phyloP scores from a whole-genome alignment of 768 basidiomycete species.

The Amanita rimosa region DNA sequence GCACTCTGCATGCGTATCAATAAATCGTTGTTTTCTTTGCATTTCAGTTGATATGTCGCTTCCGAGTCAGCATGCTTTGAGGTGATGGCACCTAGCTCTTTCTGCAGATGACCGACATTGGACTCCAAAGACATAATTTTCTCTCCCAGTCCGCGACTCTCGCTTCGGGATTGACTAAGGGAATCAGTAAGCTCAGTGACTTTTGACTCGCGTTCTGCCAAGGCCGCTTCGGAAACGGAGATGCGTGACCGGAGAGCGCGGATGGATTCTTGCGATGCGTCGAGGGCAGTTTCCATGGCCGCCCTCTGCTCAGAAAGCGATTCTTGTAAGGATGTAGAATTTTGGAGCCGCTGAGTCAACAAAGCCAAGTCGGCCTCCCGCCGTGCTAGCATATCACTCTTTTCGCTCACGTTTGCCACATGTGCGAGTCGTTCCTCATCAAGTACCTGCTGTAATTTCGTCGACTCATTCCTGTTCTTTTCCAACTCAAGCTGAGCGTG shows the following conservation, averaged over 20 bases:
- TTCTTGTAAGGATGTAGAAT: not conserved
- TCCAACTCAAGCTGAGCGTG: not conserved
- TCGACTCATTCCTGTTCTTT: not conserved
- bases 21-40: not conserved
- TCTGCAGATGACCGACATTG: not conserved
- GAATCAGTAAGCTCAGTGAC: conserved; percentile 4
- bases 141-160: not conserved
- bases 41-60: not conserved
- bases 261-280: conserved; percentile 1
- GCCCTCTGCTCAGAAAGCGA: not conserved
- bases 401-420: not conserved
- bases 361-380: conserved; percentile 1
- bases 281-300: not conserved
- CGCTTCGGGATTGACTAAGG: not conserved
- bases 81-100: not conserved
- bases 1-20: not conserved
- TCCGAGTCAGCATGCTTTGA: not conserved
- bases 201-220: not conserved
- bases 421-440: not conserved
- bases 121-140: not conserved
- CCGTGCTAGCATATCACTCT: not conserved
- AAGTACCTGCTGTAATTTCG: not conserved
- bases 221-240: not conserved
- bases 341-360: conserved; percentile 3
- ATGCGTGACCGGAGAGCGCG: not conserved